Base-by-base conservation (phyloP, 768 basidiomycete genomes). In the Ephemerocybe angulata region DNA sequence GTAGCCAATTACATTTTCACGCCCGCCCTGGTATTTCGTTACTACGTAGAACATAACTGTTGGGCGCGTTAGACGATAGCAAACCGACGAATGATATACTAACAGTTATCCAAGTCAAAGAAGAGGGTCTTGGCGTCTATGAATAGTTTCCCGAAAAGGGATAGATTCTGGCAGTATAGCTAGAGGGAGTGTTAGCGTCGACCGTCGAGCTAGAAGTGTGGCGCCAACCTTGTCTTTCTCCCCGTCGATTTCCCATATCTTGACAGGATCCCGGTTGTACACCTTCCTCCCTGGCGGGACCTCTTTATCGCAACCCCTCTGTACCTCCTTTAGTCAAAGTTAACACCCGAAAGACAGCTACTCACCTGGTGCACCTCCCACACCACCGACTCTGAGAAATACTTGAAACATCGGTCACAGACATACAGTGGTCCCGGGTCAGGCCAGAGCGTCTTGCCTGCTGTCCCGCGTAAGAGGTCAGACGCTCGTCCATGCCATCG, bases 111-210 rank as follows among this genome's bases (percentile, higher is more conserved):
- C 56, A 84, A 85, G 63, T 95, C 92, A 64, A 93, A 96, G 70
- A 91, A 95, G 15, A 95, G 72, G 11, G 95, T 96, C 72, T 99
- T 99, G 58, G 95, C 88, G 63, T 98, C 97, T 64, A 98, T 98
- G 69, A 99, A 98, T n/a, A 98, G 77, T 70, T 98, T 98, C 28
- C 95, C 96, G 64, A 98, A 98, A 6, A 98, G 78, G 17, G 93
- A 89, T 28, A 99, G 74, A 64, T 96, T 96, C 69, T 98, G 96
- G 68, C 95, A 98, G 65, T 95, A 98, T 4, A 98, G 78, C 96
- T 98, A n/a, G 35, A 15, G 31, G n/a, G 7, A 24, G 24, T 44
- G 2, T 44, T 24, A 65, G 3, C 50, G 47, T 42, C 27, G 50
- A 28, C 49, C 30, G 53, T 31, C 56, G 24, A 58, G 30, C 24